Percentiles rank a stretch among this genome's conserved stretches.
Evolutionary conservation across 257 asterid species (phyloP).

Genomic region (Solanum lycopersicoides): DNA sequence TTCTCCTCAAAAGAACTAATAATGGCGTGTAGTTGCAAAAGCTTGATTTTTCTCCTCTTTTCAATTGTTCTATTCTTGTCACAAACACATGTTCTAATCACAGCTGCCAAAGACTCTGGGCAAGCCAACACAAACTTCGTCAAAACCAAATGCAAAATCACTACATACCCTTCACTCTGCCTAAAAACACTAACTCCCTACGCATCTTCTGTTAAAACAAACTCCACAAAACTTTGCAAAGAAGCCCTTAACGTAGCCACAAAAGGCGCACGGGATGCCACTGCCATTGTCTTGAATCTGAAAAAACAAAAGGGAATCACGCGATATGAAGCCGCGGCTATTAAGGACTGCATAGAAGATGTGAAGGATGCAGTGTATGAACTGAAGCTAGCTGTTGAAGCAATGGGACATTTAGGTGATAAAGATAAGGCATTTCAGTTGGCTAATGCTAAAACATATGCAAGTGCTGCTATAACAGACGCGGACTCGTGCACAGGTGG

Average conservation of each 20-base stretch:
- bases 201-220: conserved; percentile 31
- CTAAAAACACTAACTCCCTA: conserved; percentile 36
- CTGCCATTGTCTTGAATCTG: conserved; percentile 14
- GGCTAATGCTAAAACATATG: conserved; percentile 66
- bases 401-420: conserved; percentile 32
- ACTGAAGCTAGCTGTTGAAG: conserved; percentile 33
- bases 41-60: background rate
- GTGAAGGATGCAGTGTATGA: conserved; percentile 46
- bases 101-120: background rate
- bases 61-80: background rate
- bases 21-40: background rate
- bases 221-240: conserved; percentile 32
- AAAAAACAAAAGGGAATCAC: conserved; percentile 19
- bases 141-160: conserved; percentile 26
- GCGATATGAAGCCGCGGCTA: conserved; percentile 14
- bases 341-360: conserved; percentile 54
- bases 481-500: conserved; percentile 62
- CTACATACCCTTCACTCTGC: conserved; percentile 56
- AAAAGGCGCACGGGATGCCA: conserved; percentile 25
- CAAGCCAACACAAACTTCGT: conserved; percentile 21
- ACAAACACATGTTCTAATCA: background rate
- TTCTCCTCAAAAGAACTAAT: background rate
- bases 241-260: conserved; percentile 42
- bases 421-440: conserved; percentile 38
- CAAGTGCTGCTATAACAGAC: conserved; percentile 72